These are phyloP conservation scores for Phytophthora hybrid DNA, from an alignment of 352 stramenopile species.

Conservation along the genomic window DNA sequence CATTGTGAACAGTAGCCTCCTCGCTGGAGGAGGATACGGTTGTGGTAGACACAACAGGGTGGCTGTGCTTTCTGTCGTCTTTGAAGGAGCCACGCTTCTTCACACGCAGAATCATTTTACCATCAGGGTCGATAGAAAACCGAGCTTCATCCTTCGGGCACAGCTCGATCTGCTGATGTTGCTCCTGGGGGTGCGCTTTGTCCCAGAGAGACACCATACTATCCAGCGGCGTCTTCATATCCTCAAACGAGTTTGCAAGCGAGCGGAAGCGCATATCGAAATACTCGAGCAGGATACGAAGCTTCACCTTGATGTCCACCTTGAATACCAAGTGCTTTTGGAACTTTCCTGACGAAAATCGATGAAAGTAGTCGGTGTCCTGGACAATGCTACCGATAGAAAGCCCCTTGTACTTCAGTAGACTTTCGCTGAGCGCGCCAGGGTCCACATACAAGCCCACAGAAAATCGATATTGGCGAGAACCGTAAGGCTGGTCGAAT, in stretches of 20 bases:
- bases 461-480: slow-evolving; percentile 54
- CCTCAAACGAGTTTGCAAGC: slow-evolving; percentile 31
- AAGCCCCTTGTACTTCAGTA: slow-evolving; percentile 86
- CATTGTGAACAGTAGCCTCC: slow-evolving; percentile 14
- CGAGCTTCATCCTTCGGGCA: slow-evolving; percentile 60
- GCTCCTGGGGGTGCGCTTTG: slow-evolving; percentile 40
- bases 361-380: slow-evolving; percentile 78
- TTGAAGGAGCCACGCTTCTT: slow-evolving; percentile 47
- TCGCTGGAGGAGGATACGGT: slow-evolving; percentile 21
- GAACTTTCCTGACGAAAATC: slow-evolving; percentile 71
- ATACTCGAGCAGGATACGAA: slow-evolving; percentile 60
- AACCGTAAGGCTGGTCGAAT: slow-evolving; percentile 46
- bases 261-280: slow-evolving; percentile 57
- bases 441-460: slow-evolving; percentile 79
- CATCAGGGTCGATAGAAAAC: slow-evolving; percentile 56
- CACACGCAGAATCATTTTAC: slow-evolving; percentile 54
- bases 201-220: slow-evolving; percentile 46
- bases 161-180: slow-evolving; percentile 40
- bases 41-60: slow-evolving; percentile 11
- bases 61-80: slow-evolving; percentile 38
- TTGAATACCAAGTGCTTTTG: slow-evolving; percentile 79
- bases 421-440: slow-evolving; percentile 57
- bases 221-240: slow-evolving; percentile 34
- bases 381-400: slow-evolving; percentile 82
- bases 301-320: slow-evolving; percentile 54